Evolutionary conservation across 768 basidiomycete species (phyloP), one percentile per base, ranked within the genome.

Genomic region (Trametes gibbosa): DNA sequence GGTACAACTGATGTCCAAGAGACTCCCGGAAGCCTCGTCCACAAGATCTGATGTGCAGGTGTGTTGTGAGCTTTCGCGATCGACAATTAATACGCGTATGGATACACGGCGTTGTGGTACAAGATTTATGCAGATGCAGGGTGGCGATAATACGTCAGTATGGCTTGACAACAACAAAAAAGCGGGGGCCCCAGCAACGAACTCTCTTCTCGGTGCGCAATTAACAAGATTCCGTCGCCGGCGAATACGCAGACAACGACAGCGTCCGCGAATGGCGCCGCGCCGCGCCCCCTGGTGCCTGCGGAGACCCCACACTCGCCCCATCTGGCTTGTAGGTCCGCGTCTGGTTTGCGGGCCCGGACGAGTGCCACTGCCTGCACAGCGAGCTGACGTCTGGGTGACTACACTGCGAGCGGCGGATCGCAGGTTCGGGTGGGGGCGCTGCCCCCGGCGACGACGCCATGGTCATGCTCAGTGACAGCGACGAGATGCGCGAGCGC

Each of bases 321-420:
- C 53, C 50, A 37, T 70, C 63, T 5, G 77, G 70, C 61, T 77
- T 77, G 63, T 76, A 81, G 49, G 79, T 74, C 50, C 73, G 69
- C 17, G 84, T 86, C 69, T 80, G 75, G 63, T 84, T 84, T 37
- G 84, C 85, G 9, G 86, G 84, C 5, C 87, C 85, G 7, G 75
- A 68, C 9, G 72, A 69, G 1, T 80, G 71, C 84, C 84, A 90
- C 51, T 83, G 76, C 56, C 83, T 74, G 54, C 86, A 82, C 17
- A 89, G 76, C 7, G 79, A 76, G n/a, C 76, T 69, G 43, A 89
- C 78, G 65, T 84, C 82, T 12, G 84, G 75, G 65, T 86, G 82
- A 59, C 84, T 87, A 19, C 68, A 72, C 39, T 73, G 75, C 47
- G 68, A 65, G 37, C 78, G 75, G 50, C 81, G 77, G 17, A 85